Evolutionary conservation across 306 rosid genomes (phyloP), one percentile per base, ranked within the genome.

Genomic region (Datisca glomerata): DNA sequence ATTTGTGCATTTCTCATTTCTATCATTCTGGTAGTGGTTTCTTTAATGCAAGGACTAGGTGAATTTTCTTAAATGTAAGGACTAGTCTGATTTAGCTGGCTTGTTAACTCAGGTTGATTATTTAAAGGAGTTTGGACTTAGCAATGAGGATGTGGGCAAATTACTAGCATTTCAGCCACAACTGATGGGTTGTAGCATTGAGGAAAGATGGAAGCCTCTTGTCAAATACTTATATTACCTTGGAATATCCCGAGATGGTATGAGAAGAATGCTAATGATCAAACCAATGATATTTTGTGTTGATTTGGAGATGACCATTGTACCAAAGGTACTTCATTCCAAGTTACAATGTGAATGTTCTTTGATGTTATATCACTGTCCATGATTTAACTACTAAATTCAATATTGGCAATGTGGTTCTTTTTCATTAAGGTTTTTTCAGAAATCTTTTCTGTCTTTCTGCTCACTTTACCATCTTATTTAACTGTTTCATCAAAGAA

Each of bases 121-220:
- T 65, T 67, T 87, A 43, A 87, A 79, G 69, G 96, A 87, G 61
- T 87, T 82, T 47, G 96, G 96, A 37, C 80, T 87, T 51, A 59
- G 64, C 46, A 52, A 2, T 24, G 74, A 67, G 66, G 96, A 79
- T 21, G 76, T 82, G 47, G 94, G 94, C 19, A 82, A 41, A 62
- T 59, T 87, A 61, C 69, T 87, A 15, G 94, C 96, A 41, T 79
- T 78, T 68, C 76, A 62, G 65, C 96, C 96, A 50, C 78, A 82
- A 13, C 56, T 87, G 74, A 82, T 87, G 94, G 86, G 75, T 4
- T 72, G 93, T 64, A 68, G 93, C 73, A 82, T 87, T 49, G 93
- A 87, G 42, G 96, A 74, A 57, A 70, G 63, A 52, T 82, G 93
- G 96, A 82, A 79, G 56, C 94, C 96, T 57, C 85, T 87, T 62